Base-by-base conservation (phyloP, 768 basidiomycete species). In the Porphyrellus cyaneotinctus region DNA sequence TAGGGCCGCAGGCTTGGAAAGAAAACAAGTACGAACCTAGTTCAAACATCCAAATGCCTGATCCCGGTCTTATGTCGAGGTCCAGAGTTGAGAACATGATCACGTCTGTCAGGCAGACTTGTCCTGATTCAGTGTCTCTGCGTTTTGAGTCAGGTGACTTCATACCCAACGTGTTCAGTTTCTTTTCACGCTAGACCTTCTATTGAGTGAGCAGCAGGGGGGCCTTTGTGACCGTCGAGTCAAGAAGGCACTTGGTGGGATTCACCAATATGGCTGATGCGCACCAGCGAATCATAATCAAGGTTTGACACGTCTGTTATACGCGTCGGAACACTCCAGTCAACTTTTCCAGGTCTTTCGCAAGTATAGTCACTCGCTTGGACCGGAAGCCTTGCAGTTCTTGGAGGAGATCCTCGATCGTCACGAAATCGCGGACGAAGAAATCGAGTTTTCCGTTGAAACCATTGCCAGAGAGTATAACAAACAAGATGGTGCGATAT, bases 361-460 rank as follows among this genome's bases (percentile, higher is more conserved):
- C 46, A 93, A 93, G 70, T 91, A 89, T 66, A 89, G 88, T 61
- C 88, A 91, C 62, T 88, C 91, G 11, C 76, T 94, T 7, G 87
- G 91, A 1, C 86, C 91, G 6, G 88, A 91, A 49, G 83, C 83
- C 10, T 71, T 91, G 22, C 77, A 80, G 36, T 80, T 87, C 57
- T 66, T 93, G 15, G 88, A 92, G 61, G 75, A 79, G 13, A 80
- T 94, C 33, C 71, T 92, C 17, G 79, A 83, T 42, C 71, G 77
- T 53, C 85, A 92, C 67, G 84, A 87, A 43, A 87, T 94, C 42
- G 64, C 74, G 4, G 82, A 85, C 46, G 78, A 81, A 26, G 85
- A 89, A 41, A 73, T 87, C 17, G 88, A 91, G 56, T 75, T 76
- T 36, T 88, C 88, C 39, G 71, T 93, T 13, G 91, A 93, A 60